Percentiles rank a stretch among this genome's conserved stretches.
These are phyloP conservation scores for Aphanomyces stellatus DNA, from an alignment of 352 stramenopile genomes.

Conservation along the genomic window DNA sequence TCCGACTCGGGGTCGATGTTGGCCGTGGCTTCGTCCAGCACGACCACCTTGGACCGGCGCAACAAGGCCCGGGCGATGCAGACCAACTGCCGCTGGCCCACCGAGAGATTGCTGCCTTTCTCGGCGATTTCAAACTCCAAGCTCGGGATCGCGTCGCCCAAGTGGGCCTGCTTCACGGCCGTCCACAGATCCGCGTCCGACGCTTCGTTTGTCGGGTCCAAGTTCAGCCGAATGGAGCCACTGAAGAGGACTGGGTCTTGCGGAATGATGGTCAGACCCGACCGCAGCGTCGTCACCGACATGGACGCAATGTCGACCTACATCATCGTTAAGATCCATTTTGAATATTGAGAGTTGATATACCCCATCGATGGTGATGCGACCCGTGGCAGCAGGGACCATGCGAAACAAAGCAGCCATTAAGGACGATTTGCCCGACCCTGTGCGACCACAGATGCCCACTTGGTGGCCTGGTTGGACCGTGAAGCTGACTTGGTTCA, in stretches of 20 bases:
- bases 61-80: constrained; percentile 93
- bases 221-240: constrained; percentile 85
- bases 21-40: constrained; percentile 94
- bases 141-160: constrained; percentile 30
- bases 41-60: constrained; percentile 76
- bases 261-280: constrained; percentile 63
- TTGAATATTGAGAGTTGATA: not conserved
- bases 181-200: constrained; percentile 43
- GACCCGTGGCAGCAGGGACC: constrained; percentile 22
- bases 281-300: constrained; percentile 33
- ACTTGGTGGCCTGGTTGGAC: constrained; percentile 41
- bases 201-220: constrained; percentile 85
- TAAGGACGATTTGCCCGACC: constrained; percentile 44
- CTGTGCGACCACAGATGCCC: constrained; percentile 48
- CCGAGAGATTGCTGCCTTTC: constrained; percentile 90
- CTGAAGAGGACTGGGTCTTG: constrained; percentile 88
- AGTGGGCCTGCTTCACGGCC: constrained; percentile 30
- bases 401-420: constrained; percentile 49
- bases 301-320: constrained; percentile 55
- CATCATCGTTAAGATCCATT: not conserved
- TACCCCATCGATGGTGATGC: constrained; percentile 11
- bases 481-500: constrained; percentile 41
- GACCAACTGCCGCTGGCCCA: constrained; percentile 91
- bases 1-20: constrained; percentile 87
- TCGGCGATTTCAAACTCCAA: constrained; percentile 85